Conservation (phyloP, 2,329 filamentous ascomycete genomes). For the Mollisiaceae sp. region DNA sequence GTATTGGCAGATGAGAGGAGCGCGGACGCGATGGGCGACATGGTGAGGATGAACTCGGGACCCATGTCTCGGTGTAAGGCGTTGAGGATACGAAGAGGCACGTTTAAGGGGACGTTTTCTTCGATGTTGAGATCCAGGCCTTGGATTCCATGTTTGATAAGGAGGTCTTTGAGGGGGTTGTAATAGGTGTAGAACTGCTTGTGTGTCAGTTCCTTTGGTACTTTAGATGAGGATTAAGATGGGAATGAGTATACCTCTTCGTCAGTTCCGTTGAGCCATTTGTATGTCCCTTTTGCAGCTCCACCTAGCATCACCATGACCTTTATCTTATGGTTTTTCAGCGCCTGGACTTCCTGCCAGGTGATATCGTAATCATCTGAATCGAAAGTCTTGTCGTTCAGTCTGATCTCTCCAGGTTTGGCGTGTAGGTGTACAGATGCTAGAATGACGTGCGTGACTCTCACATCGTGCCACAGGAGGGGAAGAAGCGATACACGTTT, state of each 20-base stretch:
- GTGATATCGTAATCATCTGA: constrained; percentile 23
- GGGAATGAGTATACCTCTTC: constrained; percentile 27
- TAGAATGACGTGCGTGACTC: constrained; percentile 80
- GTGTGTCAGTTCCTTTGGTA: constrained; percentile 28
- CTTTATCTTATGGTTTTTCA: constrained; percentile 30
- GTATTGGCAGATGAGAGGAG: constrained; percentile 53
- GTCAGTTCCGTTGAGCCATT: constrained; percentile 64
- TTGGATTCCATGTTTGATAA: constrained; percentile 64
- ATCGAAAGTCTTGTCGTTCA: constrained; percentile 32
- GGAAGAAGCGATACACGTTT: constrained; percentile 63
- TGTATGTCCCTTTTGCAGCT: constrained; percentile 45
- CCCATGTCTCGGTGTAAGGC: constrained; percentile 72
- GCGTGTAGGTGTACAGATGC: constrained; percentile 83
- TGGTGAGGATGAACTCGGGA: constrained; percentile 71
- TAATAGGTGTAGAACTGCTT: constrained; percentile 73
- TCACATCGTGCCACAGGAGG: constrained; percentile 55
- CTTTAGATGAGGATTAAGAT: background rate
- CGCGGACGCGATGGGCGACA: constrained; percentile 80
- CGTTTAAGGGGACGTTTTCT: constrained; percentile 70
- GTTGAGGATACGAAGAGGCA: constrained; percentile 68
- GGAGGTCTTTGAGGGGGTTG: constrained; percentile 64
- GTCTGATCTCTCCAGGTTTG: constrained; percentile 70
- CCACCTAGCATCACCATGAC: constrained; percentile 34
- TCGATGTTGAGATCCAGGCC: constrained; percentile 80
- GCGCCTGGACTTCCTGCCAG: constrained; percentile 31